A percentile compares a stretch with the other conserved stretches of the same genome.
Evolutionary conservation across 202 grass and related monocot species (phyloP).

Genomic region (Miscanthus sacchariflorus): DNA sequence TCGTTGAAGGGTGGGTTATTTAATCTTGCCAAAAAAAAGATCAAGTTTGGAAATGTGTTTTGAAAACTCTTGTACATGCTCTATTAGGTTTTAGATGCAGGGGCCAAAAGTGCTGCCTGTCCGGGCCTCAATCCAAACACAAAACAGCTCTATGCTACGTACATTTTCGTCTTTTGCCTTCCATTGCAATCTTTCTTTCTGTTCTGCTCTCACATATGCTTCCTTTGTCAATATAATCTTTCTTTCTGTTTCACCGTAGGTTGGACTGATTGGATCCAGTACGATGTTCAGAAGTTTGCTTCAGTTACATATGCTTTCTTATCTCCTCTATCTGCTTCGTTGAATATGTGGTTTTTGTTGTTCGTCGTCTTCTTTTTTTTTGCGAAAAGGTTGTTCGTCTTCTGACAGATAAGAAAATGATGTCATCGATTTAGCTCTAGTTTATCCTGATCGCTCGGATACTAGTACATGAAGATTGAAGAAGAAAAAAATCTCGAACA

Average conservation of each 20-base stretch:
- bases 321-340: slow-evolving; percentile 16
- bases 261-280: not conserved
- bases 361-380: not conserved
- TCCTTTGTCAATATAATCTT: not conserved
- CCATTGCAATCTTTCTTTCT: not conserved
- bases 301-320: not conserved
- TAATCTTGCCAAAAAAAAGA: not conserved
- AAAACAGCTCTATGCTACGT: not conserved
- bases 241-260: not conserved
- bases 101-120: not conserved
- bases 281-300: slow-evolving; percentile 12
- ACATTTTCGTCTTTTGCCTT: not conserved
- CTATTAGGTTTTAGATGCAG: not conserved
- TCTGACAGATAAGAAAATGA: not conserved
- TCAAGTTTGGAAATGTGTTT: not conserved
- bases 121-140: not conserved
- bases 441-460: not conserved
- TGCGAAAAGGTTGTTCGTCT: not conserved
- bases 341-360: not conserved
- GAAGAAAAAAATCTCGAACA: not conserved
- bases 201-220: not conserved
- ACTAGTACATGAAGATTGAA: not conserved
- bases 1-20: no score
- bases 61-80: not conserved
- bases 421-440: no score